Evolutionary conservation across 768 basidiomycete genomes (phyloP), one percentile per base, ranked within the genome.

Genomic region (Mrakia gelida): DNA sequence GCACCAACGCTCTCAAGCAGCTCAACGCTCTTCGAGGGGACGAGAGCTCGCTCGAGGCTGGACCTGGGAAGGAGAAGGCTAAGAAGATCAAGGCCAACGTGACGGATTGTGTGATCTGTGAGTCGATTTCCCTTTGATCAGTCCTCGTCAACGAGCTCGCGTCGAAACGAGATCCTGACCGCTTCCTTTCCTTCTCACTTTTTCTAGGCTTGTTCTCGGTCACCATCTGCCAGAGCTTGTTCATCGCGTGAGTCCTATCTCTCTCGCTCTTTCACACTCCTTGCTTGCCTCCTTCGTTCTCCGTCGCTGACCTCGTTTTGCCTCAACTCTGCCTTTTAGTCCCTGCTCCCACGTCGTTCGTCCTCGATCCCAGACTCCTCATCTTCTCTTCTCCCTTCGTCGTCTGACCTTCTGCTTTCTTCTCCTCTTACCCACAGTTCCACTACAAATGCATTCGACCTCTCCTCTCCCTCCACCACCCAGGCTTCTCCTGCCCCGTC

Each of bases 401-500:
- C 49, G 49, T 18, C 49, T 52, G 15, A 52, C 49, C 15, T 5
- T 52, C 21, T 2, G 1, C 23, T 43, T 74, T 21, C 23, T 45
- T 74, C 8, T 15, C 32, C 30, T 30, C 18, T 28, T 9, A 71
- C 18, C 10, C 21, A n/a, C 43, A 81, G 78, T 85, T 84, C 80
- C 85, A 84, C 79, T 84, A 93, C 89, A 98, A 98, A 85, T 98
- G 96, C 84, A 95, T 99, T 79, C 89, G 94, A 0, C 96, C 95
- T 1, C 87, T 98, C 16, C 88, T 98, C 62, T 89, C 92, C 80
- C 85, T 88, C n/a, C 94, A 98, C 84, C 90, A 95, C 81, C 93
- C 95, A 0, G 92, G 92, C 9, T 99, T 98, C 86, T 92, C 90
- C 21, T 99, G 96, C 82, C 96, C 96, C 0, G 88, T 99, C 10